These are phyloP conservation scores for Lyophyllum shimeji DNA, from an alignment of 768 basidiomycete genomes.

Conservation along the genomic window DNA sequence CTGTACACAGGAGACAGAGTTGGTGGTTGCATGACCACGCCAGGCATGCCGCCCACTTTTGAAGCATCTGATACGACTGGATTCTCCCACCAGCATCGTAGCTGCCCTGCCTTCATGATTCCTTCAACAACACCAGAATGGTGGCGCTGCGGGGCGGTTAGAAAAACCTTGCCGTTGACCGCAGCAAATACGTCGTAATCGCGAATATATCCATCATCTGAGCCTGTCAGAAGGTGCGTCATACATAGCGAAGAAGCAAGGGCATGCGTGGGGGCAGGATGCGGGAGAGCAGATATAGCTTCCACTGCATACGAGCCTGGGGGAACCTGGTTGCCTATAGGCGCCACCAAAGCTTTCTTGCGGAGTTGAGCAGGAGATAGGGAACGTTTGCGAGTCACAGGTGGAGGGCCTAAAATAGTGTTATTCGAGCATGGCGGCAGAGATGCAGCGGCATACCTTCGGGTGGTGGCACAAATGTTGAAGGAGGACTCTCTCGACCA, in stretches of 20 bases:
- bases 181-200: constrained; percentile 90
- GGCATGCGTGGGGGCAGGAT: constrained; percentile 86
- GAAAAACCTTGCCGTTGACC: constrained; percentile 83
- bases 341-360: constrained; percentile 39
- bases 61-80: constrained; percentile 33
- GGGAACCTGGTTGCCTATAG: constrained; percentile 25
- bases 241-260: constrained; percentile 84
- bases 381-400: constrained; percentile 27
- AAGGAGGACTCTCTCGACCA: constrained; percentile 7
- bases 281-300: constrained; percentile 88
- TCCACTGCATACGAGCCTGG: constrained; percentile 83
- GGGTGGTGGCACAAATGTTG: constrained; percentile 5
- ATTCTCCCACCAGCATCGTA: constrained; percentile 93
- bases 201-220: constrained; percentile 91
- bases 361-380: constrained; percentile 58
- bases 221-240: constrained; percentile 87
- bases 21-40: constrained; percentile 44
- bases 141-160: constrained; percentile 86
- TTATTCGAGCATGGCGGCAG: not conserved
- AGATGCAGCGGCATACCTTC: constrained; percentile 9
- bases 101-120: constrained; percentile 85
- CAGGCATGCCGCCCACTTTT: constrained; percentile 24
- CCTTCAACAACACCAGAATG: constrained; percentile 92
- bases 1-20: constrained; percentile 80
- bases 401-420: constrained; percentile 14